These are phyloP conservation scores for Cystobasidium tubakii DNA, from an alignment of 768 basidiomycete species.

Conservation along the genomic window DNA sequence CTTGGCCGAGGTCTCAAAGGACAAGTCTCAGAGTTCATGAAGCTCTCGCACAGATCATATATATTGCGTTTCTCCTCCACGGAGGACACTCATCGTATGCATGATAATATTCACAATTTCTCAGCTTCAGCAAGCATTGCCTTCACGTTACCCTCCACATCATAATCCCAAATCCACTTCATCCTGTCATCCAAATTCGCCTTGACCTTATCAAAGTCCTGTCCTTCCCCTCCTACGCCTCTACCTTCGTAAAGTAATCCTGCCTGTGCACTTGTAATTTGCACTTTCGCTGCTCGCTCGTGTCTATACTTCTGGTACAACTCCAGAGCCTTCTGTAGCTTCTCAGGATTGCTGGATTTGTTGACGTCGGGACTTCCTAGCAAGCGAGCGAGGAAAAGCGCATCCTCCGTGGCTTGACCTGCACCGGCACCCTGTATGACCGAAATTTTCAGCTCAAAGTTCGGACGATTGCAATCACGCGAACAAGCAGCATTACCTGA, in stretches of 20 bases:
- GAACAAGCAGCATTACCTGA: conserved; percentile 39
- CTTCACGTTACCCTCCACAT: conserved; percentile 4
- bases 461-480: neutral
- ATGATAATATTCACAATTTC: too few species aligned
- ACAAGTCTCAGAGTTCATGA: too few species aligned
- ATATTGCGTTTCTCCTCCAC: too few species aligned
- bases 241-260: conserved; percentile 21
- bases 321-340: conserved; percentile 46
- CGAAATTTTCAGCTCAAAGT: neutral
- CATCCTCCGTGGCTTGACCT: conserved; percentile 54
- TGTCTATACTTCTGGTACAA: conserved; percentile 46
- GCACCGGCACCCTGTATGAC: conserved; percentile 53
- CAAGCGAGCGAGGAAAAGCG: neutral
- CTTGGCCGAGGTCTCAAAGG: too few species aligned
- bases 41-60: too few species aligned
- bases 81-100: too few species aligned
- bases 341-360: conserved; percentile 42
- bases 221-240: conserved; percentile 17
- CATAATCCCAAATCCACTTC: conserved; percentile 33
- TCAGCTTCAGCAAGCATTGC: conserved; percentile 16
- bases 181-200: conserved; percentile 24
- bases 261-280: conserved; percentile 49
- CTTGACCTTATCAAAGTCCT: conserved; percentile 30
- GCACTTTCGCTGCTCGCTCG: conserved; percentile 44
- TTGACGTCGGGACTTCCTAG: conserved; percentile 1